Evolutionary conservation across 106 monocot genomes (phyloP), one percentile per base, ranked within the genome.

Genomic region (Apostasia shenzhenica): DNA sequence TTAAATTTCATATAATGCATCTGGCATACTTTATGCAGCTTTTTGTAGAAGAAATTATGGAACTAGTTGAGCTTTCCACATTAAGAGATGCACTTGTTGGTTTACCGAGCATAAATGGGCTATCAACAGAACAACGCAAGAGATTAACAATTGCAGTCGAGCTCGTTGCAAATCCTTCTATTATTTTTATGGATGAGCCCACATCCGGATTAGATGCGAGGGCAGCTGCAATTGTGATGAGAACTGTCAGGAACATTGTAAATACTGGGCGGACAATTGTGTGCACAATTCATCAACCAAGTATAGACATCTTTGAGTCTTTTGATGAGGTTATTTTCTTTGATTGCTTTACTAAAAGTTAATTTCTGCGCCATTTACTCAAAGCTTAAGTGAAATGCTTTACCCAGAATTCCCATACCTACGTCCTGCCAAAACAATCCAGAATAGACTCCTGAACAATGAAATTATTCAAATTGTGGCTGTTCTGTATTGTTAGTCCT

Each of bases 181-280:
- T 99, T 76, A 87, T 99, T 7, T 99, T 99, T 78, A 99, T 99
- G 99, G 99, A 99, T 79, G 99, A 99, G 71, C 99, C 99, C 9
- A 99, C 99, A 59, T 99, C 99, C 41, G 99, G 99, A 48, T 78
- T 99, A 63, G 99, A 99, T 93, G 99, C 99, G 45, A 87, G 99
- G 50, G 53, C 99, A 69, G 99, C 99, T 61, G 93, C 99, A 13
- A 93, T 99, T 70, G 99, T 99, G 6, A 99, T 99, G 99, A 90
- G 99, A 71, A 93, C 99, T 66, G 99, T 99, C 44, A 81, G 99
- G 60, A 99, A 99, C 76, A 99, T 99, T 77, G 99, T 90, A 66
- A 90, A 99, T 68, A 99, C 99, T 26, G 99, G 99, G 41, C 79
- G 99, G 48, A 99, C 99, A 68, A 99, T 99, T 61, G 99, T 99